phyloP scores from a whole-genome alignment of 805 yeast species.

The Wickerhamomyces pijperi region DNA sequence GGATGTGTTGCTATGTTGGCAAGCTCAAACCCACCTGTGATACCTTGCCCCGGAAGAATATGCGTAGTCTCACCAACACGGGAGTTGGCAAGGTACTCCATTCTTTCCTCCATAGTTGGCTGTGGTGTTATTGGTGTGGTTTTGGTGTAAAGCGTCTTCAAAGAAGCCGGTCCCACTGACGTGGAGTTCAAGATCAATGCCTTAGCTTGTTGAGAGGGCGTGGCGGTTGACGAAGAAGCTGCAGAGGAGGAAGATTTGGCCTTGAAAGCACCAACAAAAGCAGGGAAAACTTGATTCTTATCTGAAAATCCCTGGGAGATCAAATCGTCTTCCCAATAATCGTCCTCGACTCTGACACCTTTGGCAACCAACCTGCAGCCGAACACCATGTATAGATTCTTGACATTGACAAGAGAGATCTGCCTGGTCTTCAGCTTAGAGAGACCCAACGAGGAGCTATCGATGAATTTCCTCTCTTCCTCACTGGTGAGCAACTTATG shows the following conservation, averaged over 20 bases:
- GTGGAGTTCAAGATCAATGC: too few relatives aligned
- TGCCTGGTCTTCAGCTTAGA: conserved; percentile 13
- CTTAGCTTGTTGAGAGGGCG: too few relatives aligned
- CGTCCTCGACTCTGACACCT: conserved; percentile 42
- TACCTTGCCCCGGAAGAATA: conserved; percentile 20
- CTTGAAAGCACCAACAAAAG: conserved; percentile 1
- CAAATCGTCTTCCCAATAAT: conserved; percentile 41
- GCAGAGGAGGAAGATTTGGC: too few relatives aligned
- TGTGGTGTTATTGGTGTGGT: conserved; percentile 9
- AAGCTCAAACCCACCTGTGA: conserved; percentile 18
- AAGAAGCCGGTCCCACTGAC: too few relatives aligned
- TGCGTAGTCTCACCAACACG: conserved; percentile 14
- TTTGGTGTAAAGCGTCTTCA: neutral
- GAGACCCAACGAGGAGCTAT: conserved; percentile 16
- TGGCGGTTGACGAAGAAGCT: too few relatives aligned
- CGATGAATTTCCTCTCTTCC: conserved; percentile 26
- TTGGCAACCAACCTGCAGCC: conserved; percentile 36
- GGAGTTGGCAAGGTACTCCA: conserved; percentile 12
- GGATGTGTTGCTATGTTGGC: conserved; percentile 15
- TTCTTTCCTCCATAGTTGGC: conserved; percentile 17
- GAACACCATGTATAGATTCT: conserved; percentile 34
- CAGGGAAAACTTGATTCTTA: conserved; percentile 30
- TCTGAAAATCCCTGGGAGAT: conserved; percentile 32
- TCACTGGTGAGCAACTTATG: conserved; percentile 25
- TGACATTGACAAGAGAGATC: conserved; percentile 23